Evolutionary conservation across 2,329 filamentous ascomycete genomes (phyloP).

Genomic region (Epicoccum nigrum): DNA sequence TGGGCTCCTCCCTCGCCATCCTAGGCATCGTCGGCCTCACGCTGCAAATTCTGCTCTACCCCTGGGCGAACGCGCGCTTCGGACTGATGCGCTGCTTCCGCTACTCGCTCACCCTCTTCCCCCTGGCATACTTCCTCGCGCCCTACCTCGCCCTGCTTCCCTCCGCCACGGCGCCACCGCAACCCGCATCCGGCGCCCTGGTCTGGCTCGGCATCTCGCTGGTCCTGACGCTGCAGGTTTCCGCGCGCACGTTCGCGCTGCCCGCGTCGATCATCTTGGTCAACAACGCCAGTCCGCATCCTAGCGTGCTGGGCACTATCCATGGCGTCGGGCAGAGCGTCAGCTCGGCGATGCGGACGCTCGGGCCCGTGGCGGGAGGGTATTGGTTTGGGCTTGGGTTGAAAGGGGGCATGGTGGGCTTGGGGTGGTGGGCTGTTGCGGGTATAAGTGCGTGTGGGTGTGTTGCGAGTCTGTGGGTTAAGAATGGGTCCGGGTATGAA

Average conservation of each 20-base stretch:
- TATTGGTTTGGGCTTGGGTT: constrained; percentile 62
- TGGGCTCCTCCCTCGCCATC: constrained; percentile 79
- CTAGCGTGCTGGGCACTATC: constrained; percentile 62
- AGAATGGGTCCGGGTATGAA: constrained; percentile 4
- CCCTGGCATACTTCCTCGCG: constrained; percentile 70
- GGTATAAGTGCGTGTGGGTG: constrained; percentile 8
- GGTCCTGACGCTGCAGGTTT: constrained; percentile 71
- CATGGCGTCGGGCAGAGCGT: constrained; percentile 65
- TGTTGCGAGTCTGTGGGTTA: constrained; percentile 14
- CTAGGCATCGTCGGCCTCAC: constrained; percentile 77
- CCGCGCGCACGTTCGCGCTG: constrained; percentile 72
- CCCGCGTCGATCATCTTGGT: constrained; percentile 64
- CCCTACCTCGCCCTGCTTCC: constrained; percentile 75
- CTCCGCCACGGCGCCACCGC: constrained; percentile 53
- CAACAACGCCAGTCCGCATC: constrained; percentile 64
- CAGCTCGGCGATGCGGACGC: constrained; percentile 59
- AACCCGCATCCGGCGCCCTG: constrained; percentile 59
- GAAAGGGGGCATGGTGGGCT: constrained; percentile 60
- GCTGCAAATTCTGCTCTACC: constrained; percentile 75
- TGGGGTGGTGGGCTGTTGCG: constrained; percentile 63
- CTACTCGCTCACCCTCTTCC: constrained; percentile 72
- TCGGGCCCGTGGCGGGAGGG: constrained; percentile 62
- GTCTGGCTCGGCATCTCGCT: constrained; percentile 70
- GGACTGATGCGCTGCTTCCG: constrained; percentile 73
- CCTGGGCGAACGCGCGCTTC: constrained; percentile 67